Evolutionary conservation across 345 rosid genomes (phyloP), one percentile per base, ranked within the genome.

Genomic region (Populus nigra): DNA sequence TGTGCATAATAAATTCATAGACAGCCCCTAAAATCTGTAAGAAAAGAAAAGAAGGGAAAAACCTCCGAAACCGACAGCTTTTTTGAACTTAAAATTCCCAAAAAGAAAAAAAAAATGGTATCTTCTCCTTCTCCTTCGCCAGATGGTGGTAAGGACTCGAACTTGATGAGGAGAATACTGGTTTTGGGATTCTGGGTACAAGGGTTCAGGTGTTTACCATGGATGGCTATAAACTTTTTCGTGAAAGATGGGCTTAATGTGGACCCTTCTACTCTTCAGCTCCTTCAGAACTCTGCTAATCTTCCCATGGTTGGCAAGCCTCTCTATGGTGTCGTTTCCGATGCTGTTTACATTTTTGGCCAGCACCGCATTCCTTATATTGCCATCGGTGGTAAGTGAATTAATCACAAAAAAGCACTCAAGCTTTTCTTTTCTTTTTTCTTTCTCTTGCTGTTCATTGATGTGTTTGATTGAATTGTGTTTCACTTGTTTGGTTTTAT

Each of bases 261-360:
- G 22, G 88, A 93, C 72, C 89, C 96, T 71, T 89, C 94, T 57
- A 88, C 94, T 59, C 89, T 93, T 20, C 99, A 95, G 78, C 89
- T 95, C 81, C 92, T 93, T 65, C 99, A 85, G 61, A 93, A 85
- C 80, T 90, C 97, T 0, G 94, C 91, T 7, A 93, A 93, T 85
- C 90, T 93, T 45, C 98, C 99, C 45, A 92, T 92, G 97, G 92
- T 95, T 15, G 94, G 91, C 10, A 95, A 95, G 78, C 98, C 98
- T 11, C 45, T 93, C 59, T 91, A 90, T 72, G 97, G 99, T 23
- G 73, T 95, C 69, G 69, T 93, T 22, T 95, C 99, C 0, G 99
- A 93, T 63, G 86, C 93, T 7, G 88, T 93, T 29, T 93, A 91
- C 79, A 71, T 92, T 80, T 79, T 77, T 39, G 93, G 91, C 83